phyloP scores from a whole-genome alignment of 192 early-diverging fungal genomes.

The Dissophora ornata region DNA sequence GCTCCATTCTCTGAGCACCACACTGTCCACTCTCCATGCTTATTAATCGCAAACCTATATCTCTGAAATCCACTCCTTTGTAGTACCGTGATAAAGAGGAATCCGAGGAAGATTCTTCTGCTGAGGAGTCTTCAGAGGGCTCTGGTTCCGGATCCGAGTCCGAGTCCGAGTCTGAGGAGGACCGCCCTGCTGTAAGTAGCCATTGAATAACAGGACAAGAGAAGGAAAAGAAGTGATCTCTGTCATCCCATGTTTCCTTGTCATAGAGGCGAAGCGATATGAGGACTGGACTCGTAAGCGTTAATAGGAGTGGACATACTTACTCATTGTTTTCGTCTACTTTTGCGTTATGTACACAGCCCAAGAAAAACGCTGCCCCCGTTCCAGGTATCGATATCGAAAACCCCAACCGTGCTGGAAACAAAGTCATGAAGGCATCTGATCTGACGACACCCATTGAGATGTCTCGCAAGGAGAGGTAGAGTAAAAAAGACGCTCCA shows the following conservation, averaged over 20 bases:
- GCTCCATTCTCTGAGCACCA: no score
- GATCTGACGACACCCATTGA: slow-evolving; percentile 51
- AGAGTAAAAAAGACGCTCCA: no score
- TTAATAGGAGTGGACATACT: no score
- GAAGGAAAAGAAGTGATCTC: no score
- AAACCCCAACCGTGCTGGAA: slow-evolving; percentile 51
- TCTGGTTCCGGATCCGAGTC: slow-evolving; percentile 27
- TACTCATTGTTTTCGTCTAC: not conserved
- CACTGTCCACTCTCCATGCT: not conserved
- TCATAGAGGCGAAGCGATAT: no score
- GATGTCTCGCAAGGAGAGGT: slow-evolving; percentile 57
- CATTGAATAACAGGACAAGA: no score
- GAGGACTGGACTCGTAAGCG: no score
- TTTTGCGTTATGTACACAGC: slow-evolving; percentile 1
- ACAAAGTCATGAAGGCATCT: slow-evolving; percentile 50
- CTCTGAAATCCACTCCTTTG: no score
- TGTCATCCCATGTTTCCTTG: no score
- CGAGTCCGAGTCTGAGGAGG: slow-evolving; percentile 52
- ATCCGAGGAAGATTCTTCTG: slow-evolving; percentile 42
- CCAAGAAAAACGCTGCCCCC: slow-evolving; percentile 22
- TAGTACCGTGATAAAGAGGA: slow-evolving; percentile 53
- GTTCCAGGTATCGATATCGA: slow-evolving; percentile 22
- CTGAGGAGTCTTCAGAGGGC: slow-evolving; percentile 41
- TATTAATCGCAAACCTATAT: no score
- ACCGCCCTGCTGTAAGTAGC: slow-evolving; percentile 16